Base-by-base conservation (phyloP, 2,329 filamentous ascomycete genomes). In the Chaetomiaceae sp. region DNA sequence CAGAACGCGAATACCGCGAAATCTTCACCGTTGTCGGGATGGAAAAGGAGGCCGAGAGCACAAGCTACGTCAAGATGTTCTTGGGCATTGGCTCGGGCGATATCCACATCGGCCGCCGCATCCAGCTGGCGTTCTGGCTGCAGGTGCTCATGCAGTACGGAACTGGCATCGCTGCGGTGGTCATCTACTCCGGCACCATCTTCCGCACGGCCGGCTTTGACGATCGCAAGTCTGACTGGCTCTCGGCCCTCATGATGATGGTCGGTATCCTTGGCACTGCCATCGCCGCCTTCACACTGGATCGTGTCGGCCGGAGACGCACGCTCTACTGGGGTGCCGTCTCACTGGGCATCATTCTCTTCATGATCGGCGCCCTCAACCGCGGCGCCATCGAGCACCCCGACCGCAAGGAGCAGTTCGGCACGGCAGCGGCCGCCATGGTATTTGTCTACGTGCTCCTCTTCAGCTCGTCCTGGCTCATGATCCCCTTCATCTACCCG, bases 61-160 rank as follows among this genome's bases (percentile, higher is more conserved):
- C 77, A 38, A 79, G 74, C 0, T 86, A 86, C 55, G 57, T 76
- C 3, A 68, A 76, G 38, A 86, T 87, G 83, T 64, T 87, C 1
- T 80, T 84, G 42, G 81, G 81, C 2, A 74, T 78, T 45, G 79
- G 79, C 3, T 82, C 79, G 0, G 83, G 74, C 0, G 78, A 83
- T 42, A 62, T 86, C 8, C 82, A 86, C 52, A 82, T 78, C 0
- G 83, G 76, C 0, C 72, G 83, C 1, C 76, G 84, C 6, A 81
- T 86, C 0, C 81, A 86, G 56, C 71, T 87, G 2, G 81, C 83
- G 3, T 72, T 87, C 29, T 86, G 82, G 81, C 69, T 86, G 8
- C 81, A 86, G 63, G 82, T 86, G 36, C 75, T 86, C 58, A n/a
- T n/a, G n/a, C 81, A 85, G 57, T 78, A 84, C 56, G 84, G 81